Evolutionary conservation across 345 rosid species (phyloP).

Genomic region (Lumnitzera racemosa): DNA sequence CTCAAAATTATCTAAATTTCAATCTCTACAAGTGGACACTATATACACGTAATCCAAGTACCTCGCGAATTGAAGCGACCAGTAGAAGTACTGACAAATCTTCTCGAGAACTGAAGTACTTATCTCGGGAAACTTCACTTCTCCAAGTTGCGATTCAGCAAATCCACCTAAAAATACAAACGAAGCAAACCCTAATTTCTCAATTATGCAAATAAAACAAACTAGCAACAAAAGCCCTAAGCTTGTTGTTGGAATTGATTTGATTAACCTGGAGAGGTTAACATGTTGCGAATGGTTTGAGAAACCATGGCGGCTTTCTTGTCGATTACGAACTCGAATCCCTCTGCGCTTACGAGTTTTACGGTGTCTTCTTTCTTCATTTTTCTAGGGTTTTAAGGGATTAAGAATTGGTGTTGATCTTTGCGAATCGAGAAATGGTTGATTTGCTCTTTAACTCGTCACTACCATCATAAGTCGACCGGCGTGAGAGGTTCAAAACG

Average conservation of each 20-base stretch:
- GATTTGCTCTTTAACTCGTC: too few species aligned
- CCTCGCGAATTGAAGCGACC: constrained; percentile 88
- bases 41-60: not conserved
- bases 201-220: not conserved
- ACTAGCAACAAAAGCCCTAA: not conserved
- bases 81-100: constrained; percentile 83
- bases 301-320: constrained; percentile 90
- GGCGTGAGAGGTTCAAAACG: too few species aligned
- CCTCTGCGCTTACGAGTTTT: constrained; percentile 76
- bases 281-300: constrained; percentile 85
- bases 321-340: constrained; percentile 71
- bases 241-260: not conserved
- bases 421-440: too few species aligned
- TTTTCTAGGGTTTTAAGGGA: not conserved
- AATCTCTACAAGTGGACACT: too few species aligned
- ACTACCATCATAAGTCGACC: too few species aligned
- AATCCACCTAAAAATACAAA: constrained; percentile 41
- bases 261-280: constrained; percentile 64
- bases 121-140: constrained; percentile 80
- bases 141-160: constrained; percentile 64
- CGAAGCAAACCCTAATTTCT: not conserved
- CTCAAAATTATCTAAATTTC: too few species aligned
- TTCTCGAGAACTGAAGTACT: constrained; percentile 77
- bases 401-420: too few species aligned
- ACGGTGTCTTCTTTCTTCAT: constrained; percentile 65